phyloP scores from a whole-genome alignment of 148 eudicot genomes.

The Spergularia bocconei region DNA sequence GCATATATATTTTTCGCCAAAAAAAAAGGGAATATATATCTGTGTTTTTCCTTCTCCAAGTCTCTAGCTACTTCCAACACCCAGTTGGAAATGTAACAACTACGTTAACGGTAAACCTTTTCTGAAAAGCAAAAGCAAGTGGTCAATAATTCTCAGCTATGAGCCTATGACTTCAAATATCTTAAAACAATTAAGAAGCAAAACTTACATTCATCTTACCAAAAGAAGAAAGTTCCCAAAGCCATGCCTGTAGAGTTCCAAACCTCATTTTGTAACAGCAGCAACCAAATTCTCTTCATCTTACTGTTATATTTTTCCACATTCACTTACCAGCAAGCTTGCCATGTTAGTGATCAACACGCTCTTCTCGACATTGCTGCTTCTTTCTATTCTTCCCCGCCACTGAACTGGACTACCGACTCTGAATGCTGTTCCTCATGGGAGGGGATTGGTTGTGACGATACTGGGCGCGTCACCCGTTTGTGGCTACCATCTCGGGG shows the following conservation, averaged over 20 bases:
- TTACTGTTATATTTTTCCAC: constrained; percentile 11
- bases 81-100: too few relatives aligned
- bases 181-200: too few relatives aligned
- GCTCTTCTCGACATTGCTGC: constrained; percentile 43
- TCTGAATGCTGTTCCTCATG: constrained; percentile 57
- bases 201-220: background rate
- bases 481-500: constrained; percentile 47
- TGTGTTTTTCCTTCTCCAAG: too few relatives aligned
- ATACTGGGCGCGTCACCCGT: constrained; percentile 32
- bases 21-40: too few relatives aligned
- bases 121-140: too few relatives aligned
- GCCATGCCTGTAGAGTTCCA: background rate
- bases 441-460: constrained; percentile 68
- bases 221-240: background rate
- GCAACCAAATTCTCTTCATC: background rate
- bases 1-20: too few relatives aligned
- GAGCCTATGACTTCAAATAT: too few relatives aligned
- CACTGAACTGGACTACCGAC: constrained; percentile 48
- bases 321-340: constrained; percentile 37
- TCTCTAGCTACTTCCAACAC: too few relatives aligned
- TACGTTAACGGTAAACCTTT: too few relatives aligned
- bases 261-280: background rate
- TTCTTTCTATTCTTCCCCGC: constrained; percentile 23
- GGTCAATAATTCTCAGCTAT: too few relatives aligned
- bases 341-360: constrained; percentile 44